Conservation (phyloP, 2,329 filamentous ascomycete species). For the Fusarium pseudocircinatum region DNA sequence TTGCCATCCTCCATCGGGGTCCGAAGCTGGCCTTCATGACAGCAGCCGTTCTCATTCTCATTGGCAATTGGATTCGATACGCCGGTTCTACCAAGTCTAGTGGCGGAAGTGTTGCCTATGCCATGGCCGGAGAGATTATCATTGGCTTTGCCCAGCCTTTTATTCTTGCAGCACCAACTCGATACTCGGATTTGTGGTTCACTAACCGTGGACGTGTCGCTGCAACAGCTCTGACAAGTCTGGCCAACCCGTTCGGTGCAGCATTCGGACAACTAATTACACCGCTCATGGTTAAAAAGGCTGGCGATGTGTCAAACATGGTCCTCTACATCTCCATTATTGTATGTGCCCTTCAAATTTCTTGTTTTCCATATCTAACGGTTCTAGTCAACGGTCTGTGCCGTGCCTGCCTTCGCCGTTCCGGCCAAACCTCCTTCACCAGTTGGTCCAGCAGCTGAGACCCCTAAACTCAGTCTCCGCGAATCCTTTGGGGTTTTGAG, state of each 20-base stretch:
- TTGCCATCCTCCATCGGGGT: slow-evolving; percentile 82
- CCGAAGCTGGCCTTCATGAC: slow-evolving; percentile 81
- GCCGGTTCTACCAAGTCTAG: slow-evolving; percentile 67
- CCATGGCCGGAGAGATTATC: slow-evolving; percentile 92
- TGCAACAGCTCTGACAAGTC: slow-evolving; percentile 83
- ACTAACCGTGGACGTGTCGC: slow-evolving; percentile 83
- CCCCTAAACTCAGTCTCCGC: slow-evolving; percentile 63
- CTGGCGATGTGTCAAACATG: slow-evolving; percentile 77
- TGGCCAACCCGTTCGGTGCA: slow-evolving; percentile 91
- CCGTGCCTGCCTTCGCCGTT: slow-evolving; percentile 83
- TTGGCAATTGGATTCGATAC: slow-evolving; percentile 93
- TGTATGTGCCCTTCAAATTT: slow-evolving; percentile 56
- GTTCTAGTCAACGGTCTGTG: slow-evolving; percentile 56
- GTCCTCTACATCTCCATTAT: slow-evolving; percentile 88
- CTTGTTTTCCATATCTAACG: slow-evolving; percentile 17
- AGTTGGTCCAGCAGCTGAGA: slow-evolving; percentile 72
- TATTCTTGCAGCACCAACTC: slow-evolving; percentile 85
- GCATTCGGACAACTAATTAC: slow-evolving; percentile 89
- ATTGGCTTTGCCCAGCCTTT: slow-evolving; percentile 93
- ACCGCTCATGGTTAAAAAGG: slow-evolving; percentile 75
- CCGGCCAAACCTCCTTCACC: slow-evolving; percentile 81
- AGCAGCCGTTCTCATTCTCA: slow-evolving; percentile 76
- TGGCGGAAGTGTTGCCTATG: slow-evolving; percentile 74
- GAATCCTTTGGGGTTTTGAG: slow-evolving; percentile 63
- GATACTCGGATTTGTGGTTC: slow-evolving; percentile 96